Conservation (phyloP, 768 basidiomycete species). For the Pisolithus sp. region DNA sequence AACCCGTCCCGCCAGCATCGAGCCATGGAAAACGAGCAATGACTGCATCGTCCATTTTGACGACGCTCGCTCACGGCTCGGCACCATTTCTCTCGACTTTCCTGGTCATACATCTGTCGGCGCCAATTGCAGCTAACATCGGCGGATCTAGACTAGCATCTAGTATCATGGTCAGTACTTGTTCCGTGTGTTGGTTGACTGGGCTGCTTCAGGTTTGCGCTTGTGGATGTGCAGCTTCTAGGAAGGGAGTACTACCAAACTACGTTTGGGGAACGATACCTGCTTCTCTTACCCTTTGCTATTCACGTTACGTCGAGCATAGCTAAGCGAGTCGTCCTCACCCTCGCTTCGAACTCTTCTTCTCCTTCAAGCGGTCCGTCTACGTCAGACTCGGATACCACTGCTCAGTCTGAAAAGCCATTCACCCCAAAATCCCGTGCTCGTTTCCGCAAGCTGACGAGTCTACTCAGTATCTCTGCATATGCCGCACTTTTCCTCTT, state of each 20-base stretch:
- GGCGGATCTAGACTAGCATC: conserved; percentile 67
- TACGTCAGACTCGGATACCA: not conserved
- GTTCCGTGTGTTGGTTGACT: not conserved
- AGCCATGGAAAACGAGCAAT: too few species aligned
- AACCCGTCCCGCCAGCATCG: too few species aligned
- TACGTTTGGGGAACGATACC: conserved; percentile 54
- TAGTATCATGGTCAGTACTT: conserved; percentile 19
- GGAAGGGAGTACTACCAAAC: conserved; percentile 87
- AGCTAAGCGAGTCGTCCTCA: not conserved
- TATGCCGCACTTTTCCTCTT: conserved; percentile 54
- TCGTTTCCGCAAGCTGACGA: conserved; percentile 24
- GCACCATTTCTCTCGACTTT: too few species aligned
- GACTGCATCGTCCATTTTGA: too few species aligned
- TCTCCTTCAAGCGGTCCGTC: not conserved
- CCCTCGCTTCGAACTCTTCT: not conserved
- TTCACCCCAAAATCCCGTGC: conserved; percentile 25
- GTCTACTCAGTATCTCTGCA: conserved; percentile 43
- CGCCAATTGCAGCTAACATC: conserved; percentile 44
- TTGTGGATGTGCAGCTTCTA: conserved; percentile 45
- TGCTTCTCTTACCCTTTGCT: conserved; percentile 59
- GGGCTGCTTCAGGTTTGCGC: not conserved
- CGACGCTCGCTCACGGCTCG: too few species aligned
- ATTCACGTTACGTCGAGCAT: not conserved
- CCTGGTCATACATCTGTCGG: too few species aligned
- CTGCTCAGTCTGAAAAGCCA: not conserved